Evolutionary conservation across 192 early-diverging fungal species (phyloP).

Genomic region (Umbelopsis isabellina): DNA sequence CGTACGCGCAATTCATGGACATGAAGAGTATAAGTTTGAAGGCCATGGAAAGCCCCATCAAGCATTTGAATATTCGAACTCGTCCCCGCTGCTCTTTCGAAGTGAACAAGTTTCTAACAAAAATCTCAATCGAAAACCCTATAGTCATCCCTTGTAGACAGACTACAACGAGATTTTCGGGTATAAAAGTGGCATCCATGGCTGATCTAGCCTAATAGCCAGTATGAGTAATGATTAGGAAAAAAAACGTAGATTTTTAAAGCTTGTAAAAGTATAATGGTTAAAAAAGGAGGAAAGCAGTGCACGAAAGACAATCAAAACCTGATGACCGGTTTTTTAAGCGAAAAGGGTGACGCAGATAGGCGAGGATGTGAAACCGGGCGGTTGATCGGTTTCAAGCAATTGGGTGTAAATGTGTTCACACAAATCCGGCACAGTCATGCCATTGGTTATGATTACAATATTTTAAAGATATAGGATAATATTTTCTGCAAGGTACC

Average conservation of each 20-base stretch:
- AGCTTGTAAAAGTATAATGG: no score
- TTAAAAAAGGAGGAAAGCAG: no score
- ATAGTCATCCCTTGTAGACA: constrained; percentile 4
- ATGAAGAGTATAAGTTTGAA: constrained; percentile 28
- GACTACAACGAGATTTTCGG: constrained; percentile 7
- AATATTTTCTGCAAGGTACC: no score
- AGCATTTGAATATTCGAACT: constrained; percentile 22
- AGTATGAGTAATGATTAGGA: neutral
- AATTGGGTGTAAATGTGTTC: no score
- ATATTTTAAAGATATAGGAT: no score
- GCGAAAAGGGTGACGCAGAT: no score
- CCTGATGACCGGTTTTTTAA: no score
- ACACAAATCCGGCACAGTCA: no score
- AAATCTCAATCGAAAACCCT: constrained; percentile 15
- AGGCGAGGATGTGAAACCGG: no score
- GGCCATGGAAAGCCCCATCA: constrained; percentile 27
- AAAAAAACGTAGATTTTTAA: neutral
- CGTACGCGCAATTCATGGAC: constrained; percentile 28
- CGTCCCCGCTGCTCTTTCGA: constrained; percentile 12
- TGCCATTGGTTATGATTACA: no score
- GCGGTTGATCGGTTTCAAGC: no score
- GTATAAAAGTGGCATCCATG: constrained; percentile 17
- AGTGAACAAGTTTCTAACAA: neutral
- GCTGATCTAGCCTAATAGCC: neutral
- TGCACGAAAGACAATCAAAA: no score